Evolutionary conservation across 2,329 filamentous ascomycete genomes (phyloP).

Genomic region (Botryotinia convoluta): DNA sequence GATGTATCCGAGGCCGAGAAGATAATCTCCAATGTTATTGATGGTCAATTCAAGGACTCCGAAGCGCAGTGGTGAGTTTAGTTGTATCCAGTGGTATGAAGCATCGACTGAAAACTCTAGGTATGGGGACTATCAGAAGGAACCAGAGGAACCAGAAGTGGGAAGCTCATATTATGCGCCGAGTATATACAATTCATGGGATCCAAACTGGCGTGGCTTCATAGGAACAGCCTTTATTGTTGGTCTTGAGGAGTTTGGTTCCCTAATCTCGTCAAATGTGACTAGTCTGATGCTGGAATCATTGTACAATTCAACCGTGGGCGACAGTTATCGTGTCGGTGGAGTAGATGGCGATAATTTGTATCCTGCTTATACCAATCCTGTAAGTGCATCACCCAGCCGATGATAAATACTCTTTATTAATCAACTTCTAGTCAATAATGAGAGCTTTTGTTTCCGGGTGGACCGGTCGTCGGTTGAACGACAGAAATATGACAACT

Average conservation of each 20-base stretch:
- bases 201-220: slow-evolving; percentile 64
- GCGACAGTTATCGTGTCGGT: slow-evolving; percentile 52
- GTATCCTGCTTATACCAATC: slow-evolving; percentile 61
- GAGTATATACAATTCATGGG: slow-evolving; percentile 56
- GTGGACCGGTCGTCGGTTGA: slow-evolving; percentile 55
- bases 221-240: slow-evolving; percentile 58
- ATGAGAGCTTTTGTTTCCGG: slow-evolving; percentile 62
- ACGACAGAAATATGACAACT: slow-evolving; percentile 57
- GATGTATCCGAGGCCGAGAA: slow-evolving; percentile 51
- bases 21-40: slow-evolving; percentile 54
- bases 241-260: slow-evolving; percentile 54
- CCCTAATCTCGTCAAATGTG: slow-evolving; percentile 39
- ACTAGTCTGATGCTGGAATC: slow-evolving; percentile 48
- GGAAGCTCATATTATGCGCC: slow-evolving; percentile 50
- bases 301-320: slow-evolving; percentile 53
- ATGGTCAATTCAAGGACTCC: slow-evolving; percentile 50
- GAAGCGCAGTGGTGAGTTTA: slow-evolving; percentile 52
- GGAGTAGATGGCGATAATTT: slow-evolving; percentile 59
- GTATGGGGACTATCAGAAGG: slow-evolving; percentile 50
- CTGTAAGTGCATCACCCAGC: slow-evolving; percentile 29
- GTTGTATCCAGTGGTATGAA: background rate
- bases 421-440: slow-evolving; percentile 43
- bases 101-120: background rate
- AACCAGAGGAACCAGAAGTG: slow-evolving; percentile 57
- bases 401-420: background rate